Conservation (phyloP, 345 rosid genomes). For the Populus deltoides region DNA sequence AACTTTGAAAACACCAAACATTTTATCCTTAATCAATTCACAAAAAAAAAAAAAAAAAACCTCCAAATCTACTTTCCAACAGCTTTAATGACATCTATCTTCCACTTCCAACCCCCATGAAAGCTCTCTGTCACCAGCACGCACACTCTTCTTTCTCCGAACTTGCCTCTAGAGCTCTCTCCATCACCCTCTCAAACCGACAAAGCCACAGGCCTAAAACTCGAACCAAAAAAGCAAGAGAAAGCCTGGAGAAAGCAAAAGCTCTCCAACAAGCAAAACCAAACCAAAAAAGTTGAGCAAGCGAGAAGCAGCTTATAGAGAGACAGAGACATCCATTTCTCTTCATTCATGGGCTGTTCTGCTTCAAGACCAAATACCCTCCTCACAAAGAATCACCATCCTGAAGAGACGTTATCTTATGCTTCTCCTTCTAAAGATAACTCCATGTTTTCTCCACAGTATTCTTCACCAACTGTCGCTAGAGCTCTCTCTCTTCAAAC, state of each 20-base stretch:
- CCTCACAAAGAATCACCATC: constrained; percentile 4
- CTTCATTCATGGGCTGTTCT: constrained; percentile 74
- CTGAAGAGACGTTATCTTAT: constrained; percentile 10
- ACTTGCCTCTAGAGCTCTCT: constrained; percentile 2
- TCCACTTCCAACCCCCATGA: constrained; percentile 44
- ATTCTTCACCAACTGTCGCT: constrained; percentile 14
- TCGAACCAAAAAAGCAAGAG: neutral
- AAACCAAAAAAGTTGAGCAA: neutral
- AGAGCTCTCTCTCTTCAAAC: constrained; percentile 62
- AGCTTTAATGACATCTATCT: constrained; percentile 25
- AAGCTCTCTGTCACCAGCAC: constrained; percentile 51
- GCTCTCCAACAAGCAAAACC: neutral
- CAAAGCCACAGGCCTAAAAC: neutral
- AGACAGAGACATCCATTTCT: neutral
- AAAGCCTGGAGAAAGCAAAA: neutral
- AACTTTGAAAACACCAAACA: neutral
- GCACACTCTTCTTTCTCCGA: constrained; percentile 7
- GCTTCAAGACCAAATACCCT: constrained; percentile 48
- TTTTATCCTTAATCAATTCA: neutral
- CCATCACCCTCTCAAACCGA: neutral
- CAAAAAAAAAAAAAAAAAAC: neutral
- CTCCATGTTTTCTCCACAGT: constrained; percentile 18
- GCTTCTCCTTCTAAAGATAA: constrained; percentile 23
- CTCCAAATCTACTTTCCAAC: neutral
- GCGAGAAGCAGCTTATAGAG: neutral